These are phyloP conservation scores for Quercus tomentella DNA, from an alignment of 331 rosid species.

Conservation along the genomic window DNA sequence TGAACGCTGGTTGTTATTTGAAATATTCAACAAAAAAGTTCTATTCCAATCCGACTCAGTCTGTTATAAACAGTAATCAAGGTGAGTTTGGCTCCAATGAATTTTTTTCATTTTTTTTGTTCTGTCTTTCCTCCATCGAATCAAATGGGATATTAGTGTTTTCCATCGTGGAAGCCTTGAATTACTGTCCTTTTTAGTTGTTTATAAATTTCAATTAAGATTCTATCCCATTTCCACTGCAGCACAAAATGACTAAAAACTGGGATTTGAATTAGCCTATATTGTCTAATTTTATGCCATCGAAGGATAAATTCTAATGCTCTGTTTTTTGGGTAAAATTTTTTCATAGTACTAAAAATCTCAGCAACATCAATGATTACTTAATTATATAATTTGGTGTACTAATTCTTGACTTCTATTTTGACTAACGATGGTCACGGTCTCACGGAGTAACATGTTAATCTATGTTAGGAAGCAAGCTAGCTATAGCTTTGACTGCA, in stretches of 20 bases:
- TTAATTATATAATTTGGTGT: neutral
- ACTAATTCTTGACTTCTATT: neutral
- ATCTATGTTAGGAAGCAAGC: slow-evolving; percentile 29
- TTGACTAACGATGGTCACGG: neutral
- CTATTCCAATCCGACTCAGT: slow-evolving; percentile 31
- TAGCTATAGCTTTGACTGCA: slow-evolving; percentile 38
- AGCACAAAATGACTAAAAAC: too few relatives aligned
- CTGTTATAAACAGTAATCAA: neutral
- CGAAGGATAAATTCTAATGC: too few relatives aligned
- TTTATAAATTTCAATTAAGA: too few relatives aligned
- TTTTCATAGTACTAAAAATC: neutral
- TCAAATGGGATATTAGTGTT: neutral
- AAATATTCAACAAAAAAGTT: slow-evolving; percentile 59
- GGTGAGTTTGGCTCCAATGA: slow-evolving; percentile 22
- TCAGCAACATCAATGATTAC: neutral
- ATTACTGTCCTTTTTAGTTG: neutral
- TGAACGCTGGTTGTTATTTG: slow-evolving; percentile 76
- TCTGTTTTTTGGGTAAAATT: too few relatives aligned
- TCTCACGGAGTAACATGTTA: neutral
- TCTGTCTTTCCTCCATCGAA: neutral
- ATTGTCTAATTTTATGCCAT: too few relatives aligned
- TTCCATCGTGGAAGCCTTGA: too few relatives aligned
- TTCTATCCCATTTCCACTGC: too few relatives aligned
- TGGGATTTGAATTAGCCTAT: too few relatives aligned
- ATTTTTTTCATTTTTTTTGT: neutral